A percentile compares a stretch with the other conserved stretches of the same genome.
Evolutionary conservation across 441 rosid species (phyloP).

Genomic region (Macaranga tanarius): DNA sequence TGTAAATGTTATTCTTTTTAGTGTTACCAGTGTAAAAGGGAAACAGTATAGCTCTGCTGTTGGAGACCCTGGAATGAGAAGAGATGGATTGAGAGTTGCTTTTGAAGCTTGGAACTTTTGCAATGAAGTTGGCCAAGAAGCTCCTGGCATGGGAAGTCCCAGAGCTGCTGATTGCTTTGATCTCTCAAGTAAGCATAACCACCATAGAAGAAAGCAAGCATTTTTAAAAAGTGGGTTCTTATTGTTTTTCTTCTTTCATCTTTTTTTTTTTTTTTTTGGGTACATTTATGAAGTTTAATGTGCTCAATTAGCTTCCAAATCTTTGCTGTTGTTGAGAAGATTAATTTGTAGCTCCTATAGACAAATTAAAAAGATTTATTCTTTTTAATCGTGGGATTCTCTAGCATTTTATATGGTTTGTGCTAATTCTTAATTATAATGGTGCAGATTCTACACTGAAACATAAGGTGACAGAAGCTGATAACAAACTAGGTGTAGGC

Average conservation of each 20-base stretch:
- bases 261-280: background rate
- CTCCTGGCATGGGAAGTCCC: conserved; percentile 60
- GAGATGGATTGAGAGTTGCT: conserved; percentile 54
- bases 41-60: conserved; percentile 40
- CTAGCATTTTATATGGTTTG: background rate
- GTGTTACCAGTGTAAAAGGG: conserved; percentile 16
- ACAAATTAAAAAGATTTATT: background rate
- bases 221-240: conserved; percentile 18
- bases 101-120: conserved; percentile 76
- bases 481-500: conserved; percentile 70
- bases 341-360: background rate
- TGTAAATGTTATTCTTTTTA: conserved; percentile 27
- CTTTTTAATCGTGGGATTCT: background rate
- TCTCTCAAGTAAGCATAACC: conserved; percentile 29
- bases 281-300: background rate
- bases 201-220: conserved; percentile 21
- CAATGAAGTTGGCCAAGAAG: conserved; percentile 68
- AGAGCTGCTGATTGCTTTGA: conserved; percentile 79
- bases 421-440: conserved; percentile 9
- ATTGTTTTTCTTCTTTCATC: conserved; percentile 8
- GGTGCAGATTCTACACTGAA: conserved; percentile 33
- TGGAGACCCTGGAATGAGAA: conserved; percentile 67
- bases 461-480: conserved; percentile 65
- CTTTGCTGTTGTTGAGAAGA: conserved; percentile 9
- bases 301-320: background rate